These are phyloP conservation scores for Solanum ossicruentum DNA, from an alignment of 257 asterid genomes.

Conservation along the genomic window DNA sequence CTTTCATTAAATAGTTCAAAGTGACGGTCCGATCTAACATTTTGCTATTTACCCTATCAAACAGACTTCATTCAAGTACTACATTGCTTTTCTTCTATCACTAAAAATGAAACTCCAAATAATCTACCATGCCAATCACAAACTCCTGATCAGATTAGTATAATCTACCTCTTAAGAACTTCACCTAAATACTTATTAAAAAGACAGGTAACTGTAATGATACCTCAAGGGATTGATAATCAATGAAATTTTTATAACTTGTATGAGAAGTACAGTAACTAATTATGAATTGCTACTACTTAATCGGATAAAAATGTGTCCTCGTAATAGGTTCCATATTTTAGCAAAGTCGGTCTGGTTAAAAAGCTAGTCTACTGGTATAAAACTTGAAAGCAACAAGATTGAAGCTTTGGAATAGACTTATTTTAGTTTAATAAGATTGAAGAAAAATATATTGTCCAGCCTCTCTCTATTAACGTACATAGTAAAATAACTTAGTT, in stretches of 20 bases:
- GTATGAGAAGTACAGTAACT: not conserved
- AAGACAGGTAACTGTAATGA: not conserved
- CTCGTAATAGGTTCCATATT: not conserved
- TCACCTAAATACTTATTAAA: not conserved
- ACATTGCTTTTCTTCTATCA: not conserved
- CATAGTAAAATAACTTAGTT: not conserved
- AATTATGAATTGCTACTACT: not conserved
- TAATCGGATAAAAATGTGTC: not conserved
- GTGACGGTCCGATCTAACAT: not conserved
- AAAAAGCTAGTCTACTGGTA: not conserved
- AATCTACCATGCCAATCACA: not conserved
- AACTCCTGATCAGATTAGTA: not conserved
- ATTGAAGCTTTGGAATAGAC: not conserved
- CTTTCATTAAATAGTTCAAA: not conserved
- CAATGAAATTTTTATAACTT: not conserved
- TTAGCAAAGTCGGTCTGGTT: not conserved
- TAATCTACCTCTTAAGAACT: not conserved
- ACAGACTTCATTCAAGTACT: not conserved
- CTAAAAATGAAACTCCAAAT: not conserved
- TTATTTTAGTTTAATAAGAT: not conserved
- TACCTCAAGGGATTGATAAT: not conserved
- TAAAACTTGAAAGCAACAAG: not conserved
- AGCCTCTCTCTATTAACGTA: not conserved
- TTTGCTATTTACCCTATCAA: not conserved
- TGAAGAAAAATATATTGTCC: not conserved